phyloP scores from a whole-genome alignment of 139 green algal genomes.

The Micractinium conductrix region DNA sequence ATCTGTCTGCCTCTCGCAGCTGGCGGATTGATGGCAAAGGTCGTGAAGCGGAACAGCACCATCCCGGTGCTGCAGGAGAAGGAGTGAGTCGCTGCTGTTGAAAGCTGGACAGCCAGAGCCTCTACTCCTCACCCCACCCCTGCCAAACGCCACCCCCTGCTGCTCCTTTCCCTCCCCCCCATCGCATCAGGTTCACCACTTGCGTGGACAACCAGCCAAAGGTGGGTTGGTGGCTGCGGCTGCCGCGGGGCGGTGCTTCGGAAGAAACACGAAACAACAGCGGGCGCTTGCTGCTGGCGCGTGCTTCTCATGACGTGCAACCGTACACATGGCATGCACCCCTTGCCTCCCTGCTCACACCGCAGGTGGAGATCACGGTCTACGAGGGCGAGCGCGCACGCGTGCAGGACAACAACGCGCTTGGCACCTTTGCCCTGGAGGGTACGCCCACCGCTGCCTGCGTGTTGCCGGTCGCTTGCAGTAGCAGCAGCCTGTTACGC shows the following conservation, averaged over 20 bases:
- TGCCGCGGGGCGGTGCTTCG: no score
- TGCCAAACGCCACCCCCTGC: no score
- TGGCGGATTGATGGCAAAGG: slow-evolving; percentile 87
- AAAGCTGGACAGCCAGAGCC: no score
- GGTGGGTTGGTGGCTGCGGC: no score
- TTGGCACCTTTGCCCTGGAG: slow-evolving; percentile 16
- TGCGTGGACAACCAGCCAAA: slow-evolving; percentile 96
- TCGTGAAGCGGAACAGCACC: slow-evolving; percentile 97
- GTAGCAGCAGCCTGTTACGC: no score
- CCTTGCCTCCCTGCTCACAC: neutral
- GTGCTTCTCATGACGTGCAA: no score
- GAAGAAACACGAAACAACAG: no score
- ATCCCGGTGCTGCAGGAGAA: slow-evolving; percentile 99
- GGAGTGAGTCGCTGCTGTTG: slow-evolving; percentile 62
- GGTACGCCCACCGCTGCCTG: slow-evolving; percentile 4
- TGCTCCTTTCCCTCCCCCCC: neutral
- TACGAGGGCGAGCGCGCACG: slow-evolving; percentile 85
- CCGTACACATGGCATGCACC: no score
- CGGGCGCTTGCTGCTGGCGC: no score
- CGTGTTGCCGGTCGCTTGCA: neutral
- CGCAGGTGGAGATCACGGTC: slow-evolving; percentile 80
- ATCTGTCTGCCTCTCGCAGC: slow-evolving; percentile 76
- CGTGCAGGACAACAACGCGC: slow-evolving; percentile 96
- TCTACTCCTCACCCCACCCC: no score
- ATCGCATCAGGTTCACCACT: no score